Evolutionary conservation across 257 asterid species (phyloP).

Genomic region (Penstemon davidsonii): DNA sequence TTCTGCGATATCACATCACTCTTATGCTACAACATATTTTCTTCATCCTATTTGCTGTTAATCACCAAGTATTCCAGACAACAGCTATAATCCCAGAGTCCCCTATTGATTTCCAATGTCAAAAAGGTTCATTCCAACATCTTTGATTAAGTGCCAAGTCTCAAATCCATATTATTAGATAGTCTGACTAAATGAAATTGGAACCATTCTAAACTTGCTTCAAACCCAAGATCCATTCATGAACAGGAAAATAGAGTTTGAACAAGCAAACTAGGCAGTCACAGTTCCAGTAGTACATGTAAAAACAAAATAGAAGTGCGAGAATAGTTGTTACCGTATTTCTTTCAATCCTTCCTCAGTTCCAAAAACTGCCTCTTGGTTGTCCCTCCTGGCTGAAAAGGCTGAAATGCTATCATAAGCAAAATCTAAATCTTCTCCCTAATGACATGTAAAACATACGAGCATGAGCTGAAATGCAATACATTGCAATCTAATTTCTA

Average conservation of each 20-base stretch:
- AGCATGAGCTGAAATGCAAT: conserved; percentile 4
- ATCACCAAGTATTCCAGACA: conserved; percentile 2
- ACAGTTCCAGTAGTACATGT: conserved; percentile 7
- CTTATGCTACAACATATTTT: not conserved
- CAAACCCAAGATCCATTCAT: not conserved
- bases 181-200: conserved; percentile 2
- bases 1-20: not conserved
- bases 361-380: conserved; percentile 98
- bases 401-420: conserved; percentile 99
- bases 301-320: conserved; percentile 13
- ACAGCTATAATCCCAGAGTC: conserved; percentile 4
- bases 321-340: conserved; percentile 58
- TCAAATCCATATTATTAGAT: conserved; percentile 2
- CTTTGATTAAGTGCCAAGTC: not conserved
- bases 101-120: conserved; percentile 14
- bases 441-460: conserved; percentile 27
- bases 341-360: conserved; percentile 98
- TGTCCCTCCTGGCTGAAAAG: conserved; percentile 92
- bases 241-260: conserved; percentile 11
- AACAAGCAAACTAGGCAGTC: conserved; percentile 15
- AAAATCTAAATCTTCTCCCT: conserved; percentile 98
- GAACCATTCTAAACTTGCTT: not conserved
- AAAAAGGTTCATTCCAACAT: conserved; percentile 1
- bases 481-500: not conserved
- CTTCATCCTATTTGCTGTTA: conserved; percentile 13